Percentiles rank a stretch among this genome's conserved stretches.
These are phyloP conservation scores for Metarhizium robertsii DNA, from an alignment of 2,329 filamentous ascomycete species.

Conservation along the genomic window DNA sequence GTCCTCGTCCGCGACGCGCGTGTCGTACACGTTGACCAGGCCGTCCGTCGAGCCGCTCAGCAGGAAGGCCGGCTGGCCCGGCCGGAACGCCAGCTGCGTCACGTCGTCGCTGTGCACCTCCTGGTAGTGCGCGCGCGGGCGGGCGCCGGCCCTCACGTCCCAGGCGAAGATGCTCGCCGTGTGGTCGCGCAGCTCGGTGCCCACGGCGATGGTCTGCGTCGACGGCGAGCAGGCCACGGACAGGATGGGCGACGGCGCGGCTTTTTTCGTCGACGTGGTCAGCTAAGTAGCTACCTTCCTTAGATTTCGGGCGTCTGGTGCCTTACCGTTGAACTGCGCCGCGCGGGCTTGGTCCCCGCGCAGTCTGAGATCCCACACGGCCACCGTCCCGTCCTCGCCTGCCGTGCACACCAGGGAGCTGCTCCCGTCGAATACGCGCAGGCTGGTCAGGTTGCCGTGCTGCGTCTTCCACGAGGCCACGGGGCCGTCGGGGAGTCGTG, in stretches of 20 bases:
- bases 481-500: constrained; percentile 42
- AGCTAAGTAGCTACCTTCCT: no score
- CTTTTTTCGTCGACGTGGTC: constrained; percentile 15
- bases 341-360: constrained; percentile 29
- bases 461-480: constrained; percentile 38
- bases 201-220: constrained; percentile 55
- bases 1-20: constrained; percentile 61
- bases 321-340: constrained; percentile 36
- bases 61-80: constrained; percentile 48
- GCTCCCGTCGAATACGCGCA: constrained; percentile 44
- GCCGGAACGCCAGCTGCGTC: constrained; percentile 51
- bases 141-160: constrained; percentile 45
- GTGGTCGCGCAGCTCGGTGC: constrained; percentile 62
- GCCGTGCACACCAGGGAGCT: constrained; percentile 55
- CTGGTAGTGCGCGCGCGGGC: constrained; percentile 43
- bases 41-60: constrained; percentile 74
- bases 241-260: constrained; percentile 43
- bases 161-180: constrained; percentile 53
- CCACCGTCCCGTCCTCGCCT: constrained; percentile 61
- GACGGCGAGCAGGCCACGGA: constrained; percentile 53
- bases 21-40: constrained; percentile 69
- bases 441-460: constrained; percentile 55
- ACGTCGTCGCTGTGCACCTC: constrained; percentile 62
- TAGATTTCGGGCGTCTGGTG: no score
- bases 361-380: constrained; percentile 55